Conservation (phyloP, 176 grass and related monocot species). For the Zea luxurians region DNA sequence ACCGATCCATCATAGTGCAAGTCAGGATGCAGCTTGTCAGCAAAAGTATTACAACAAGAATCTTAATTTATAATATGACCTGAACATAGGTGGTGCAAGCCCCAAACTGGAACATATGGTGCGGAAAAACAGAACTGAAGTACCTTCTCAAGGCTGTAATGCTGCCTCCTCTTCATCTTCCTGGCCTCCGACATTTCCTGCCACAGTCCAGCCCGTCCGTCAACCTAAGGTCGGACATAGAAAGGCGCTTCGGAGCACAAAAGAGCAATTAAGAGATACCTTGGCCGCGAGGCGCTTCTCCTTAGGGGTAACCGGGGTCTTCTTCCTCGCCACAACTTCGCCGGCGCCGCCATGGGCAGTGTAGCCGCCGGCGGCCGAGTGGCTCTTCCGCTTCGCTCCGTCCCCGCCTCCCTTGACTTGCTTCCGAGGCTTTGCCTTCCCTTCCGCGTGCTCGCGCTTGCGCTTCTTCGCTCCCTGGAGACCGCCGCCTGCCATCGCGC, state of each 20-base stretch:
- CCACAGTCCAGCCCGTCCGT: neutral
- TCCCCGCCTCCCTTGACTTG: constrained; percentile 6
- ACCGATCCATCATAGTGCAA: neutral
- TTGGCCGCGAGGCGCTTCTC: constrained; percentile 66
- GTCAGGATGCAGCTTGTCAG: neutral
- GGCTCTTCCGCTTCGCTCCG: constrained; percentile 37
- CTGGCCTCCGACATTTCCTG: constrained; percentile 71
- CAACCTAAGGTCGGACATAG: constrained; percentile 6
- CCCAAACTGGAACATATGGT: neutral
- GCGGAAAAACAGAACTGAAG: neutral
- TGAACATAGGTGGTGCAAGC: neutral
- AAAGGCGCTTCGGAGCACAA: neutral
- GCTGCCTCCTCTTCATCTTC: constrained; percentile 73
- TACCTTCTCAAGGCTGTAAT: constrained; percentile 85
- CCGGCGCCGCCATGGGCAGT: neutral
- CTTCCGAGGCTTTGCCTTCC: constrained; percentile 10
- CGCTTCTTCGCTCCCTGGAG: constrained; percentile 45
- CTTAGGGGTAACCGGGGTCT: constrained; percentile 41
- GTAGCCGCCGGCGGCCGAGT: neutral
- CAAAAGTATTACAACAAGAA: neutral
- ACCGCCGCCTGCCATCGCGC: constrained; percentile 36
- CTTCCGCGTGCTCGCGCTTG: constrained; percentile 41
- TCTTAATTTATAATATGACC: neutral
- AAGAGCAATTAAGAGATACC: constrained; percentile 21
- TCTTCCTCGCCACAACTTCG: constrained; percentile 22